Conservation (phyloP, 768 basidiomycete genomes). For the Amanita thiersii region DNA sequence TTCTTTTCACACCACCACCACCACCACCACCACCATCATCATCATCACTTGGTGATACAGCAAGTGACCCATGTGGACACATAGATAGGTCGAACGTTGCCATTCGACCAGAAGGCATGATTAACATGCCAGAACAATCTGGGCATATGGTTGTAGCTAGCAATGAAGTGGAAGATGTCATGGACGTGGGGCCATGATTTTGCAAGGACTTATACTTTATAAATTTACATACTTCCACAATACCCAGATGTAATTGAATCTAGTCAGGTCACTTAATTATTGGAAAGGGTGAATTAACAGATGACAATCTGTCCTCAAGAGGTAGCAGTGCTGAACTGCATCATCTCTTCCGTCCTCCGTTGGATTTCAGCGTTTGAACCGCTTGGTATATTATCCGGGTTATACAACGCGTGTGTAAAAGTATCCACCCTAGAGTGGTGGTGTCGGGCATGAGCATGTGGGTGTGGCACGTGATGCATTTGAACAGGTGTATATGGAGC, state of each 20-base stretch:
- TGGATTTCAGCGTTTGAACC: conserved; percentile 27
- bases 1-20: conserved; percentile 42
- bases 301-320: conserved; percentile 13
- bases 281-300: conserved; percentile 7
- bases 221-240: conserved; percentile 11
- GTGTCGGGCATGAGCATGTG: conserved; percentile 70
- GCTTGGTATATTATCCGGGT: conserved; percentile 26
- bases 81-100: conserved; percentile 5
- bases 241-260: conserved; percentile 6
- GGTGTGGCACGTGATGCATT: conserved; percentile 79
- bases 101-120: conserved; percentile 8
- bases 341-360: conserved; percentile 36
- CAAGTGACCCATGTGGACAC: conserved; percentile 13
- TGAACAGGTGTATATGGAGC: conserved; percentile 50
- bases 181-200: conserved; percentile 41
- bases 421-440: conserved; percentile 48
- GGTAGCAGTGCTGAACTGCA: conserved; percentile 35
- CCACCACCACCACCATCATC: no score
- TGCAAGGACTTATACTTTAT: conserved; percentile 7
- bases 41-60: no score
- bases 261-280: not conserved
- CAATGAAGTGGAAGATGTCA: conserved; percentile 31
- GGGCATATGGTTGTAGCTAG: not conserved
- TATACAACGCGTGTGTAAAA: conserved; percentile 27
- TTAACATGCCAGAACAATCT: no score